Evolutionary conservation across 176 grass and related monocot species (phyloP), one percentile per base, ranked within the genome.

Genomic region (Typha latifolia): DNA sequence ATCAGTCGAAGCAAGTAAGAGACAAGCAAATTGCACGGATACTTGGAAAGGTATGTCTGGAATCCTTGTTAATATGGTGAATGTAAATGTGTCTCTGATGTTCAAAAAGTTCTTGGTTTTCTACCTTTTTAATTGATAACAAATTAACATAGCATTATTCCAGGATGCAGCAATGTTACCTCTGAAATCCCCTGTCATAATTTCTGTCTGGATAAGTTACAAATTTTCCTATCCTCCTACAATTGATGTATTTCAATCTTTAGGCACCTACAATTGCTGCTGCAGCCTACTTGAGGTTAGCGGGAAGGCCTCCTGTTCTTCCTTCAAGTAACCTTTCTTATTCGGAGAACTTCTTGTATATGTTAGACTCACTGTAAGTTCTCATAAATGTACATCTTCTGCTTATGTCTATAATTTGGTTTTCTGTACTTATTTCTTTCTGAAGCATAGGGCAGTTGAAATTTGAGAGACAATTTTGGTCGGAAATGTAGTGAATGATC

Each of bases 301-400:
- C 89, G 66, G 89, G 94, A 86, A 99, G 94, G 65, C 81, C 89
- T 85, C 64, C 89, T 32, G 62, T 90, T 32, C 79, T 93, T 70
- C 94, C 89, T 79, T 93, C 89, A 48, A 87, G 66, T 78, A 85
- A 62, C 71, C 83, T 99, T 48, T 99, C 94, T 80, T 99, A 90
- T 62, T 99, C 94, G 6, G 94, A 99, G 68, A 99, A 93, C 62
- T 99, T 93, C 70, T 78, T 99, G 56, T 93, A 87, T 78, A 93
- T 93, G 94, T 73, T 99, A 48, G 94, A 99, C 49, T 99, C 94
- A 22, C 59, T 99, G 94, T 99, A 99, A 90, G 86, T 78, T 55
- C 12, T 3, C 12, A 10, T 43, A 6, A 43, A 43, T 1, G 9
- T 10, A 63, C 20, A 23, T 6, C 32, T 78, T 32, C 19, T 48